Base-by-base conservation (phyloP, 139 green algal species). In the Coccomyxa sp. region DNA sequence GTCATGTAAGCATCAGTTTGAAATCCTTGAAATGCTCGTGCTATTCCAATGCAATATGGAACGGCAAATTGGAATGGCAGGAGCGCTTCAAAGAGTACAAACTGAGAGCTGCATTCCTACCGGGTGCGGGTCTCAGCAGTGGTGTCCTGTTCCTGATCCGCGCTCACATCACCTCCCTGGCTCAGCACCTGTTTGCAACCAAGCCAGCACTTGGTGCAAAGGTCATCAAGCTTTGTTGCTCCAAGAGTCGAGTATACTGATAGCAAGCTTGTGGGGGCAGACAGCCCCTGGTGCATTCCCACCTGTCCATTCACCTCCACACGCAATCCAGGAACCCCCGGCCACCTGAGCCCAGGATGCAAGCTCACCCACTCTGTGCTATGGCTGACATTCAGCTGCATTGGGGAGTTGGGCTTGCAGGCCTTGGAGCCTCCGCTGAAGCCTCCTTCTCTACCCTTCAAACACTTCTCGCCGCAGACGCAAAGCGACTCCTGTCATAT, bases 301-400 rank as follows among this genome's bases (percentile, higher is more conserved):
- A 74, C 66, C 66, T 88, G 79, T 10, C 85, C 87, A 14, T 87
- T 87, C 28, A 91, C 85, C 80, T 92, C 89, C 66, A 92, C 89
- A 15, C 89, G 83, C 0, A 92, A 57, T 11, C 85, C 87, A 23
- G 77, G 79, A 28, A 91, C 76, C 1, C 67, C 32, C 12, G 79
- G 82, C 60, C 38, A 67, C 15, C 30, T 45, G 59, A 90, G 87
- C 11, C 74, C 23, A 13, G 85, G 84, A 12, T 82, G 67, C 21
- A 90, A 74, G 28, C 21, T 79, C 32, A 89, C 63, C 59, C 58
- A 32, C 14, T 38, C 45, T 21, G 28, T 84, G 71, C 31, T 32
- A 15, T 81, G 14, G 16, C 60, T 82, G 32, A 90, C 84, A 51
- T 86, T 87, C 13, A 89, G 25, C 23, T 10, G 13, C 57, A 88